Evolutionary conservation across 176 grass and related monocot genomes (phyloP).

Genomic region (maize (Zea mays)): DNA sequence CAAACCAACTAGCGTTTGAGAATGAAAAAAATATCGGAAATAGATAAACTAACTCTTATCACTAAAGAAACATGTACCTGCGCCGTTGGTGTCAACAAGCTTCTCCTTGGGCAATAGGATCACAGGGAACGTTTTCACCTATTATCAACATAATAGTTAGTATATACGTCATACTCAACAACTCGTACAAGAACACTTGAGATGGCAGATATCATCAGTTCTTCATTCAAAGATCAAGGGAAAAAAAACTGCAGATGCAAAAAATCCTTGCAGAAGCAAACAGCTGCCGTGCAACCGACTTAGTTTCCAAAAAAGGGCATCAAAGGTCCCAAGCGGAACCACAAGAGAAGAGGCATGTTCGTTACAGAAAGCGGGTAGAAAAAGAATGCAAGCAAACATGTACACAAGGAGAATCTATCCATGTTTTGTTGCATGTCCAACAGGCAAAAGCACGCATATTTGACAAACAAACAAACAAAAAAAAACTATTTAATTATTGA

Average conservation of each 20-base stretch:
- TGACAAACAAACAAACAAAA: not conserved
- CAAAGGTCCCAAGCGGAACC: not conserved
- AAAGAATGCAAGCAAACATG: not conserved
- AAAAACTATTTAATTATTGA: not conserved
- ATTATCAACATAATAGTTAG: slow-evolving; percentile 33
- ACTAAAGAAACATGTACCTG: slow-evolving; percentile 69
- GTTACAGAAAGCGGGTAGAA: not conserved
- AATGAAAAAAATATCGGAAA: not conserved
- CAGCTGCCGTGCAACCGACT: not conserved
- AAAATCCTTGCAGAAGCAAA: slow-evolving; percentile 18
- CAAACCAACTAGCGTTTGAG: not conserved
- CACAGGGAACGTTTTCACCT: slow-evolving; percentile 89
- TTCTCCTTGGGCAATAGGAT: slow-evolving; percentile 93
- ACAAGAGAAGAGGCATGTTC: not conserved
- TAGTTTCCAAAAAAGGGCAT: not conserved
- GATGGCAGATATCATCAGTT: not conserved
- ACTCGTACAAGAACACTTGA: not conserved
- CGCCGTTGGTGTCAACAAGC: slow-evolving; percentile 94
- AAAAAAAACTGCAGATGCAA: not conserved
- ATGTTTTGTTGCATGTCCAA: slow-evolving; percentile 5
- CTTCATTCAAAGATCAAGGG: not conserved
- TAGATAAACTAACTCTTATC: no score
- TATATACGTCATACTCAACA: not conserved
- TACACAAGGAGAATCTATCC: not conserved
- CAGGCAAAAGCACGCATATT: slow-evolving; percentile 2